Base-by-base conservation (phyloP, 2,329 filamentous ascomycete species). In the Ceratocystis colombiana region DNA sequence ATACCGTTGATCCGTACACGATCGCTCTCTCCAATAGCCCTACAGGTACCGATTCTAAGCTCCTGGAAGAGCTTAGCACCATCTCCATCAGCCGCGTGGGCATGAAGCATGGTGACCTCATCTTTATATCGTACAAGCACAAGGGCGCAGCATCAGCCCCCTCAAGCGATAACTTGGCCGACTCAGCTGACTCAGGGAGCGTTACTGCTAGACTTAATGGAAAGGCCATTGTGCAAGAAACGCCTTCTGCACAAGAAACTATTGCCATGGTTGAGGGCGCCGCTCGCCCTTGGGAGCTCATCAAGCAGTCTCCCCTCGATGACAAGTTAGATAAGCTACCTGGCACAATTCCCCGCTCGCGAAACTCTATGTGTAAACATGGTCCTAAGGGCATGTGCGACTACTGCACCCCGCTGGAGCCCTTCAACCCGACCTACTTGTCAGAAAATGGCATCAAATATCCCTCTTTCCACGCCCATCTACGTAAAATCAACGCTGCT, bases 391-490 rank as follows among this genome's bases (percentile, higher is more conserved):
- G 94, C 74, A 99, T 99, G 94, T 99, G 94, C 76, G 94, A 99
- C 77, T 95, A 96, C 77, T 99, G 94, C 78, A 96, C 96, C 84
- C 95, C 95, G 0, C 78, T 97, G 63, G 94, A 99, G 73, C 94
- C 94, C 0, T 99, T 96, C 76, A 87, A 95, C 72, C 76, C 88
- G n/a, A 86, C 86, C 66, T 96, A 96, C 72, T 82, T 99, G 20
- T 84, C 85, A 37, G 93, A 99, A 71, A 95, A 93, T 80, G 96
- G 96, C 81, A 96, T 99, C 82, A 99, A 99, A 76, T 96, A 99
- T 76, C 81, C 94, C 33, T 97, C 94, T 0, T 96, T 97, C 77
- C 94, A 99, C 76, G 89, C 92, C 3, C 87, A 97, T 74, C 81
- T 99, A 59, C 86, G 92, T 70, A 99, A 99, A 75, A 87, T 96